Conservation (phyloP, 495 filamentous ascomycete genomes). For the Staphylotrichum tortipilum region DNA sequence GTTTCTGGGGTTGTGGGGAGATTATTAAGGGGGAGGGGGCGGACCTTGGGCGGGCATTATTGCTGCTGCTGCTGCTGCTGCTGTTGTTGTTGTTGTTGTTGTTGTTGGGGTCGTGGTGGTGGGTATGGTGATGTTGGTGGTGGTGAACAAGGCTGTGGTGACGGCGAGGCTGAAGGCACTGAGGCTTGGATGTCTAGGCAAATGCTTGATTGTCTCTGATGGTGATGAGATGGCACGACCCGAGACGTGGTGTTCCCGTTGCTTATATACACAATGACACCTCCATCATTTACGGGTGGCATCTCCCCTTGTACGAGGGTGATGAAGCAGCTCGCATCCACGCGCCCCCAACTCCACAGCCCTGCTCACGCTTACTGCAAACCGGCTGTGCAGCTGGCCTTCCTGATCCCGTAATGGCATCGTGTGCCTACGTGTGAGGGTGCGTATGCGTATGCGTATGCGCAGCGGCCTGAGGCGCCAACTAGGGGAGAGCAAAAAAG, state of each 20-base stretch:
- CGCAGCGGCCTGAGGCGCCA: not conserved
- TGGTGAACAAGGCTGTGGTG: not conserved
- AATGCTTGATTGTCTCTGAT: not conserved
- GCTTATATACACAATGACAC: constrained; percentile 6
- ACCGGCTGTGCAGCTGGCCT: not conserved
- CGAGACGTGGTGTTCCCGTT: not conserved
- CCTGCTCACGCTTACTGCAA: not conserved
- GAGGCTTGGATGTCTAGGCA: not conserved
- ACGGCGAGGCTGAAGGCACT: not conserved
- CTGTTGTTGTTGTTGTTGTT: not conserved
- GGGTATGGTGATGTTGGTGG: not conserved
- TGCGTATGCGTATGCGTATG: not conserved
- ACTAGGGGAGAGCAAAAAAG: not conserved
- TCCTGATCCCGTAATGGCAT: not conserved
- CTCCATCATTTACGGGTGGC: no score
- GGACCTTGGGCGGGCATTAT: not conserved
- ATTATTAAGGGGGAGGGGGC: not conserved
- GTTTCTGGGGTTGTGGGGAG: not conserved
- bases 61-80: constrained; percentile 5
- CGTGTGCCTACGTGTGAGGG: not conserved
- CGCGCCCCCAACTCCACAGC: not conserved
- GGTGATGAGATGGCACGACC: not conserved
- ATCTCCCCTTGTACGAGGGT: not conserved
- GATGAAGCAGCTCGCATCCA: not conserved
- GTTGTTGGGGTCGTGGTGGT: not conserved